Evolutionary conservation across 2,329 filamentous ascomycete species (phyloP).

Genomic region (Talaromyces sp.): DNA sequence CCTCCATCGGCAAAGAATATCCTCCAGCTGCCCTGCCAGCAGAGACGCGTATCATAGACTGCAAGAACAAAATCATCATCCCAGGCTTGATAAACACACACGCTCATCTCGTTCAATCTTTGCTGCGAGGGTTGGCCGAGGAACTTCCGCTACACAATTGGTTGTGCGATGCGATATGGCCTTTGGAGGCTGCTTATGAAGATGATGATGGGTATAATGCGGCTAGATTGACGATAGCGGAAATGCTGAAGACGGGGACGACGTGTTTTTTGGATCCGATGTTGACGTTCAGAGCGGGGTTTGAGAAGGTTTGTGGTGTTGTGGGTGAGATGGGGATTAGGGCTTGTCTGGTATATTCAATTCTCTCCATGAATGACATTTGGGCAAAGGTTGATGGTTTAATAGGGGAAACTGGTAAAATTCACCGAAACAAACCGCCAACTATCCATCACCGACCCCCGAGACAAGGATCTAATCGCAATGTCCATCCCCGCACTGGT

Average conservation of each 20-base stretch:
- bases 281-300: slow-evolving; percentile 31
- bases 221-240: slow-evolving; percentile 34
- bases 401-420: slow-evolving; percentile 24
- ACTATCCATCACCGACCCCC: slow-evolving; percentile 29
- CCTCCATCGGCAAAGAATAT: slow-evolving; percentile 2
- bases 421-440: slow-evolving; percentile 30
- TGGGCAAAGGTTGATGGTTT: background rate
- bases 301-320: slow-evolving; percentile 31
- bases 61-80: slow-evolving; percentile 34
- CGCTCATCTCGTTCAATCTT: slow-evolving; percentile 37
- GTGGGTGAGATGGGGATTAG: slow-evolving; percentile 36
- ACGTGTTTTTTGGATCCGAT: slow-evolving; percentile 41
- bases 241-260: slow-evolving; percentile 41
- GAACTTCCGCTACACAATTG: slow-evolving; percentile 30
- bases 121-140: slow-evolving; percentile 35
- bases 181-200: slow-evolving; percentile 36
- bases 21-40: background rate
- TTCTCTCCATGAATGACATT: background rate
- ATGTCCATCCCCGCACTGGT: slow-evolving; percentile 32
- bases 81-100: slow-evolving; percentile 40
- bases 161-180: slow-evolving; percentile 39
- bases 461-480: slow-evolving; percentile 29
- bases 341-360: slow-evolving; percentile 28
- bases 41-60: slow-evolving; percentile 27
- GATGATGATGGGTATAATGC: slow-evolving; percentile 37